Conservation (phyloP, 495 filamentous ascomycete genomes). For the Astrocystis sublimbata region DNA sequence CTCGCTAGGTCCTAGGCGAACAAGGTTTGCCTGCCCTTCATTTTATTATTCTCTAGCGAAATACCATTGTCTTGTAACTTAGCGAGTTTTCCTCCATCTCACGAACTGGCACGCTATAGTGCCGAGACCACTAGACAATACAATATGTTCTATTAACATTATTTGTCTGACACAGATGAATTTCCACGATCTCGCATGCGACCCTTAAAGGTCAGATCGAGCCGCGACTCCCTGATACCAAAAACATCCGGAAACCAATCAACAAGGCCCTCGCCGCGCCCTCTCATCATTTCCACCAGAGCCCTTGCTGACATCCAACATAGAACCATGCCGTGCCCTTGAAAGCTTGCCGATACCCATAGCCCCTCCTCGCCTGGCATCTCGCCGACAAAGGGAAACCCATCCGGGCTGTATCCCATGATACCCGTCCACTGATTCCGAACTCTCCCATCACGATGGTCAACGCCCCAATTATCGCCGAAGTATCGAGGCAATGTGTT, state of each 20-base stretch:
- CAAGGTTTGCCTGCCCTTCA: no score
- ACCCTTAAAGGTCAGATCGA: constrained; percentile 46
- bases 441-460: constrained; percentile 57
- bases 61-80: no score
- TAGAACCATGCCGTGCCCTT: constrained; percentile 62
- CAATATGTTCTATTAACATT: no score
- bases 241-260: constrained; percentile 58
- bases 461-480: constrained; percentile 58
- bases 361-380: constrained; percentile 44
- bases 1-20: no score
- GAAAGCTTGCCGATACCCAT: constrained; percentile 55
- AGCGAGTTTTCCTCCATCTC: no score
- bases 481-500: constrained; percentile 54
- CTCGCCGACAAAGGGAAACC: constrained; percentile 56
- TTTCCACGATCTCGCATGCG: constrained; percentile 27
- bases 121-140: no score
- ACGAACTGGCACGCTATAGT: no score
- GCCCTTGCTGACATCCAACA: constrained; percentile 58
- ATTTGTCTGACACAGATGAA: neutral
- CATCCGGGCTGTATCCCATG: constrained; percentile 60
- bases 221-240: constrained; percentile 45
- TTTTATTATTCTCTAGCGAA: no score
- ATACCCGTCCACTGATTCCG: constrained; percentile 63
- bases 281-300: constrained; percentile 53
- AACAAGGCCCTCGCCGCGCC: constrained; percentile 28